Percentiles rank a stretch among this genome's conserved stretches.
Conservation (phyloP, 177 flowering plant species). For the Vitis hybrid region DNA sequence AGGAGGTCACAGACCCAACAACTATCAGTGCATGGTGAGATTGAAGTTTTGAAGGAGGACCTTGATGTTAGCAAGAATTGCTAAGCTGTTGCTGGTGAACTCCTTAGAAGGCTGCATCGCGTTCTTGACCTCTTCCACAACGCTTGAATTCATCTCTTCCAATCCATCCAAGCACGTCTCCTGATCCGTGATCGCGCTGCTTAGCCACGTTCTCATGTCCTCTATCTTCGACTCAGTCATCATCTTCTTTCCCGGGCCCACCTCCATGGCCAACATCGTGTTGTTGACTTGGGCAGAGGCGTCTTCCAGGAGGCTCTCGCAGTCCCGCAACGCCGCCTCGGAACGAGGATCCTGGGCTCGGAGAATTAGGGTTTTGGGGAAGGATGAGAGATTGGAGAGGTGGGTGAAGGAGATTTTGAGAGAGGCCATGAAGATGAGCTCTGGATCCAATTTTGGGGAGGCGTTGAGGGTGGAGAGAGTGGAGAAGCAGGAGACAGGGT, state of each 20-base stretch:
- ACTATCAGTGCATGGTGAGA: conserved; percentile 21
- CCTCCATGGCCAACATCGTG: conserved; percentile 26
- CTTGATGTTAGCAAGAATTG: conserved; percentile 43
- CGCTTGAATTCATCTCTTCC: conserved; percentile 48
- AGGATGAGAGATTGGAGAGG: conserved; percentile 22
- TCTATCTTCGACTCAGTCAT: conserved; percentile 35
- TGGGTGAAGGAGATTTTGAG: conserved; percentile 27
- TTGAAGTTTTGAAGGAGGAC: conserved; percentile 33
- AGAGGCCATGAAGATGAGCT: conserved; percentile 39
- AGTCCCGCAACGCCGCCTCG: conserved; percentile 37
- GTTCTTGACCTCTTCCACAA: conserved; percentile 25
- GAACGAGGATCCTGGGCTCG: conserved; percentile 14
- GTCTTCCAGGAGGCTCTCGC: conserved; percentile 38
- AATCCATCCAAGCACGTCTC: conserved; percentile 79
- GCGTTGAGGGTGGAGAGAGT: conserved; percentile 26
- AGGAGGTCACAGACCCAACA: too few species aligned
- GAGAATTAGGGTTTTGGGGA: conserved; percentile 8
- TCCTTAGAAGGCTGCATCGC: conserved; percentile 34
- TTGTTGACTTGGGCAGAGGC: conserved; percentile 43
- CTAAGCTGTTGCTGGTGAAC: conserved; percentile 47
- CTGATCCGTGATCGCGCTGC: conserved; percentile 62
- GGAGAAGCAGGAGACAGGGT: conserved; percentile 47
- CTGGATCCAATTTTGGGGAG: conserved; percentile 33
- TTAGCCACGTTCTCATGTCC: conserved; percentile 70
- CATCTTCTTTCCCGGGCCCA: conserved; percentile 22